phyloP scores from a whole-genome alignment of 768 basidiomycete species.

The Mycena venus region DNA sequence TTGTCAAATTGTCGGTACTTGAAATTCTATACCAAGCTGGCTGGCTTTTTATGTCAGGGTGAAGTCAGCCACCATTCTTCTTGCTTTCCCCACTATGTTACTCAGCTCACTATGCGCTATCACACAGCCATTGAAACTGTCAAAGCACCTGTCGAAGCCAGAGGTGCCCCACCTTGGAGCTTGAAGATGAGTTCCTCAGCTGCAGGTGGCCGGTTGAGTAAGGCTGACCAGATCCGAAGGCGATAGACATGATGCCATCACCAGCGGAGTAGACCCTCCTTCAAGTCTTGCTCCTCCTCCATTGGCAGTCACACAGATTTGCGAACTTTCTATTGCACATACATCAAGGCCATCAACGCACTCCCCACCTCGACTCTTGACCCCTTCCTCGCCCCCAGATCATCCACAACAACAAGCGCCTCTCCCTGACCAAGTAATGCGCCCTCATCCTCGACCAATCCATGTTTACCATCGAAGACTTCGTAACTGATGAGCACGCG shows the following conservation, averaged over 20 bases:
- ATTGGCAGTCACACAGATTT: constrained; percentile 8
- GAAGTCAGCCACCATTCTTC: too few relatives aligned
- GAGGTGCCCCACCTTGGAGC: too few relatives aligned
- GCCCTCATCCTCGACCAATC: constrained; percentile 20
- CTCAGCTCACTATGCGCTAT: too few relatives aligned
- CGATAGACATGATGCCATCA: neutral
- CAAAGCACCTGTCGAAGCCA: too few relatives aligned
- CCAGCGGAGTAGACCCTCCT: neutral
- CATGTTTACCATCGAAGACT: constrained; percentile 11
- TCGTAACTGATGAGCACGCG: constrained; percentile 10
- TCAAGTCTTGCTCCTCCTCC: constrained; percentile 6
- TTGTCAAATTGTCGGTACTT: too few relatives aligned
- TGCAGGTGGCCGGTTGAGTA: neutral
- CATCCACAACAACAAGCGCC: constrained; percentile 16
- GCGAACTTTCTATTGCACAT: constrained; percentile 16
- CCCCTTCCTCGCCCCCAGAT: constrained; percentile 16
- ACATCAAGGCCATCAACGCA: constrained; percentile 15
- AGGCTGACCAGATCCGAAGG: neutral
- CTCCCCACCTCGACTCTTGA: constrained; percentile 17
- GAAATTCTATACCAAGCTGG: too few relatives aligned
- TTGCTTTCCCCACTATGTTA: too few relatives aligned
- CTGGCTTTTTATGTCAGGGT: too few relatives aligned
- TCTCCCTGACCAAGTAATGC: constrained; percentile 12
- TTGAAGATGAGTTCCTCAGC: too few relatives aligned
- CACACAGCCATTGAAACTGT: too few relatives aligned